Conservation (phyloP, 495 filamentous ascomycete species). For the Clavariopsis aquatica region DNA sequence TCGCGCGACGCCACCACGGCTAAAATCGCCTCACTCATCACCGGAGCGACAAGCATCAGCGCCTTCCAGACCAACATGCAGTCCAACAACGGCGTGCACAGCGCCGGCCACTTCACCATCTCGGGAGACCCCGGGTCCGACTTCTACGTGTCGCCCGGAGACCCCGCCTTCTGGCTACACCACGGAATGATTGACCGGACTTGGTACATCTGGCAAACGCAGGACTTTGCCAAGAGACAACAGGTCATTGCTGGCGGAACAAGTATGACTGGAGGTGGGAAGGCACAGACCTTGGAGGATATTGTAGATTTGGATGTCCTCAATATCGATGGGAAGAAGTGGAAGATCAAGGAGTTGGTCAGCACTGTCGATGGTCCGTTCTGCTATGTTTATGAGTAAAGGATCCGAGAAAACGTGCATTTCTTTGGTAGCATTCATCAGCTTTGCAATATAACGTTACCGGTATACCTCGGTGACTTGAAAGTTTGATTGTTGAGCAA, state of each 20-base stretch:
- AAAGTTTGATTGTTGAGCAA: too few relatives aligned
- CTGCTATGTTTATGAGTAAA: slow-evolving; percentile 54
- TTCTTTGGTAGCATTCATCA: too few relatives aligned
- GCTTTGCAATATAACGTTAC: too few relatives aligned
- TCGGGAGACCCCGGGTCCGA: slow-evolving; percentile 48
- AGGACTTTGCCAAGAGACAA: slow-evolving; percentile 45
- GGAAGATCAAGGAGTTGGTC: slow-evolving; percentile 50
- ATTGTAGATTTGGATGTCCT: slow-evolving; percentile 46
- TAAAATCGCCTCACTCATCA: slow-evolving; percentile 35
- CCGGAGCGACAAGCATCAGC: slow-evolving; percentile 16
- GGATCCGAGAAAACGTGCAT: not conserved
- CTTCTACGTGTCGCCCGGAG: slow-evolving; percentile 35
- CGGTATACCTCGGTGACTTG: too few relatives aligned
- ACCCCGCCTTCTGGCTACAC: slow-evolving; percentile 37
- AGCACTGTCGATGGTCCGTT: slow-evolving; percentile 53
- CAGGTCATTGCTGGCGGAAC: slow-evolving; percentile 47
- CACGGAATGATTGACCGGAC: slow-evolving; percentile 34
- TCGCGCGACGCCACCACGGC: slow-evolving; percentile 25
- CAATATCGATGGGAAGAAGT: slow-evolving; percentile 46
- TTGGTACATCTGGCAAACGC: slow-evolving; percentile 36
- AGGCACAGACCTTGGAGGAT: slow-evolving; percentile 48
- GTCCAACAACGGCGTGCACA: slow-evolving; percentile 46
- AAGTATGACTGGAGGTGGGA: slow-evolving; percentile 44
- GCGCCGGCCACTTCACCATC: slow-evolving; percentile 49
- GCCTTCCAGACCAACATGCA: slow-evolving; percentile 52